Percentiles rank a stretch among this genome's conserved stretches.
Conservation (phyloP, 164 flowering plant genomes). For the Cinnamomum chago region DNA sequence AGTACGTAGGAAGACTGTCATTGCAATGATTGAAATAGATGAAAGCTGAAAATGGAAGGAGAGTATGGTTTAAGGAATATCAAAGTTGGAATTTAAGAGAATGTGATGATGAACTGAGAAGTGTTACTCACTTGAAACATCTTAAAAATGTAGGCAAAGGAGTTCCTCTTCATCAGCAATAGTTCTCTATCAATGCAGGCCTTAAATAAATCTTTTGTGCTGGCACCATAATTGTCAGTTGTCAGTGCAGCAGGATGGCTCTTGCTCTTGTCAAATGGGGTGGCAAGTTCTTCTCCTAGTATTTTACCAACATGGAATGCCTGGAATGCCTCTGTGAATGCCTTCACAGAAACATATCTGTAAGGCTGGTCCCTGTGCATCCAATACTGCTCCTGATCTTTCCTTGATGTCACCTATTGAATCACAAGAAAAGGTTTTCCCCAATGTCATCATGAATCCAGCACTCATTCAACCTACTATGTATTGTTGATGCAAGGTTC, state of each 20-base stretch:
- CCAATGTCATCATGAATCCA: neutral
- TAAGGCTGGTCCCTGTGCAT: constrained; percentile 9
- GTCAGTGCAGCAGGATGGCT: constrained; percentile 61
- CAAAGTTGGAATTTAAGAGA: neutral
- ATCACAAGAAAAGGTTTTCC: neutral
- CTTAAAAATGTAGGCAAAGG: constrained; percentile 60
- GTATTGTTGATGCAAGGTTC: neutral
- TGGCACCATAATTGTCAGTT: constrained; percentile 46
- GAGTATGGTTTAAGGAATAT: neutral
- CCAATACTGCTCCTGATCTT: constrained; percentile 20
- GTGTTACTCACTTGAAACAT: constrained; percentile 35
- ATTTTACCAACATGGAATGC: constrained; percentile 52
- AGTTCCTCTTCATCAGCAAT: constrained; percentile 76
- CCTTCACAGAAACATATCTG: constrained; percentile 37
- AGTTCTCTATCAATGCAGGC: constrained; percentile 55
- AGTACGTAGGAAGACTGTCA: constrained; percentile 18
- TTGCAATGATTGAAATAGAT: constrained; percentile 6
- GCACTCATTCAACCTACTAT: neutral
- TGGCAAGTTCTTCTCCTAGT: constrained; percentile 40
- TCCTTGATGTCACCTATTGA: constrained; percentile 18
- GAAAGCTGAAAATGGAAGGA: constrained; percentile 7
- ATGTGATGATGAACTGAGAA: neutral
- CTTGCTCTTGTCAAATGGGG: constrained; percentile 57
- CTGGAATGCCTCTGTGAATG: constrained; percentile 57
- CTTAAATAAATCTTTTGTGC: constrained; percentile 49